Percentiles rank a stretch among this genome's conserved stretches.
Conservation (phyloP, 768 basidiomycete species). For the Trametes coccinea region DNA sequence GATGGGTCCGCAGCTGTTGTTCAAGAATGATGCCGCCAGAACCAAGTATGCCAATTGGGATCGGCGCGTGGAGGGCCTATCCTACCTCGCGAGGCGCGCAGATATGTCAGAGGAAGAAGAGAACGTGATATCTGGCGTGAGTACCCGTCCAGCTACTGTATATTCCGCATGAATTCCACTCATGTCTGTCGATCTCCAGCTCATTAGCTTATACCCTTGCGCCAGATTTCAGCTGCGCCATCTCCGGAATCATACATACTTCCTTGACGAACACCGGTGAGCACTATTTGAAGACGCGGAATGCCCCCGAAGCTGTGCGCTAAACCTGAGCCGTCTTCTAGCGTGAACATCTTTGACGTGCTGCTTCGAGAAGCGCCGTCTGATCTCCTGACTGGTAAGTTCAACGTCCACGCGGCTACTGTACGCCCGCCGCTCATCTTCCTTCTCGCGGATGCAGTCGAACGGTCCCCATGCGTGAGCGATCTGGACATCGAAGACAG, state of each 20-base stretch:
- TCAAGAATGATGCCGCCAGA: constrained; percentile 6
- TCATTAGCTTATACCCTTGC: constrained; percentile 15
- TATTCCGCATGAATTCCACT: neutral
- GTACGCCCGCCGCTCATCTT: constrained; percentile 8
- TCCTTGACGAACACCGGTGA: constrained; percentile 25
- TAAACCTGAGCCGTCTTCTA: constrained; percentile 4
- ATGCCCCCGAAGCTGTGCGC: neutral
- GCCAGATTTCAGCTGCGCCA: constrained; percentile 17
- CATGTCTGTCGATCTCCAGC: constrained; percentile 11
- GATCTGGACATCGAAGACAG: constrained; percentile 5
- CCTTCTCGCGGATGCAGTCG: neutral
- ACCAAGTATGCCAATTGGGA: constrained; percentile 23
- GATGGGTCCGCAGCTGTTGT: constrained; percentile 15
- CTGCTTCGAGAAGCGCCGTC: constrained; percentile 11
- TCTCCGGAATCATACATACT: constrained; percentile 24
- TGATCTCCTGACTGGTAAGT: constrained; percentile 18
- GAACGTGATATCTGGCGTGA: constrained; percentile 23
- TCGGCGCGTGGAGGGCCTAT: constrained; percentile 8
- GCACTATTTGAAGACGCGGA: neutral
- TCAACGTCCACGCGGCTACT: constrained; percentile 17
- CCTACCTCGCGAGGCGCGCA: constrained; percentile 15
- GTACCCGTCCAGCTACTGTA: neutral
- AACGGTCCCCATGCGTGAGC: neutral
- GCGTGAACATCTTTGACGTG: constrained; percentile 12
- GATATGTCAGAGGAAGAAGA: constrained; percentile 19